Base-by-base conservation (phyloP, 2,329 filamentous ascomycete species). In the Cladosporium sp. region DNA sequence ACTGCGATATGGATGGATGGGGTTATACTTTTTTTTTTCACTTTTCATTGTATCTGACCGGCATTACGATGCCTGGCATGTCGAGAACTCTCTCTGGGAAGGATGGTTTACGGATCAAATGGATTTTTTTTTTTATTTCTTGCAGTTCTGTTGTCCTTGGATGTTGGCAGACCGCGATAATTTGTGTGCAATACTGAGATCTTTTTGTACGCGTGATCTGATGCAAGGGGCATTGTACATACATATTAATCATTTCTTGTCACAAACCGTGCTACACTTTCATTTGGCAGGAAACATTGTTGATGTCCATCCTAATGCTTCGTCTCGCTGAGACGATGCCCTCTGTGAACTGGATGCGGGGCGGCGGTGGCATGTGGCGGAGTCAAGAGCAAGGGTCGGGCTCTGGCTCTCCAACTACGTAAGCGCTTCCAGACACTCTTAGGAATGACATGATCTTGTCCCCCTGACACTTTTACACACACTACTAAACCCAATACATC, bases 1-100 rank as follows among this genome's bases (percentile, higher is more conserved):
- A 22, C 20, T 54, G 51, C 51, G 39, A 44, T 6, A 40, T 19
- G 51, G 37, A 25, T 32, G 17, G 51, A 50, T 12, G 19, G 28
- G 32, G 2, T 49, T n/a, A n/a, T n/a, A n/a, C n/a, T n/a, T n/a
- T n/a, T n/a, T n/a, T 36, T 36, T 25, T 25, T 44, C 5, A 13
- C 12, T 20, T 24, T 28, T 17, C 24, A 24, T 44, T 44, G 1
- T 25, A 37, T 54, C 40, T 37, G 50, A 53, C 50, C 50, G 50
- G 50, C 50, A 53, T 53, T 24, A 24, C 50, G 50, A 53, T 53
- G 50, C 37, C 50, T 32, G 50, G 50, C 50, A 40, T 12, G 10
- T 28, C 42, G 42, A 45, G 42, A 15, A 19, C 34, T 28, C 22
- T 40, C 32, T 20, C n/a, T n/a, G 24, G 24, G 37, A 19, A 3